Evolutionary conservation across 352 stramenopile genomes (phyloP).

Genomic region (Phytophthora megakarya): DNA sequence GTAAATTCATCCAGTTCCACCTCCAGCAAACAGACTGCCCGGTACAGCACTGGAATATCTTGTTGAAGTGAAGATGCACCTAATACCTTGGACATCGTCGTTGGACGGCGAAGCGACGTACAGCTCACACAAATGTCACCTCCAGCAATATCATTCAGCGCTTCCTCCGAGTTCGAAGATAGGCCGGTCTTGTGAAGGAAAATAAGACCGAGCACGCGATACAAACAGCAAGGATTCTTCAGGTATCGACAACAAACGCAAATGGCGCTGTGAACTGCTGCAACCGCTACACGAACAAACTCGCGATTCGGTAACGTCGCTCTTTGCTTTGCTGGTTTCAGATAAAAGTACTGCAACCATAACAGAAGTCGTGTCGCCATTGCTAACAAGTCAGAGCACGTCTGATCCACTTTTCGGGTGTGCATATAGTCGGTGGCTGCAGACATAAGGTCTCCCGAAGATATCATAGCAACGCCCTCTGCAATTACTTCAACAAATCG

Average conservation of each 20-base stretch:
- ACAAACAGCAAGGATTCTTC: slow-evolving; percentile 72
- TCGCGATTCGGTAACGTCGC: slow-evolving; percentile 42
- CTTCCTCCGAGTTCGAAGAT: slow-evolving; percentile 54
- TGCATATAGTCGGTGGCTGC: slow-evolving; percentile 55
- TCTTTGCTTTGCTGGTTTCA: slow-evolving; percentile 44
- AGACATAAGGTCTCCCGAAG: slow-evolving; percentile 59
- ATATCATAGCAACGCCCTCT: slow-evolving; percentile 55
- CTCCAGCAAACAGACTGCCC: slow-evolving; percentile 58
- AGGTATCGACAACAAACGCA: slow-evolving; percentile 68
- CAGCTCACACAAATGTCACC: slow-evolving; percentile 66
- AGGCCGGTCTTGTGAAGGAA: slow-evolving; percentile 75
- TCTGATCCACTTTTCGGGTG: slow-evolving; percentile 69
- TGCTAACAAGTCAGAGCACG: slow-evolving; percentile 62
- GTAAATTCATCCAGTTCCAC: slow-evolving; percentile 61
- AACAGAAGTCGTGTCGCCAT: slow-evolving; percentile 55
- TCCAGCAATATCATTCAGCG: slow-evolving; percentile 57
- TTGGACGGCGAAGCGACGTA: slow-evolving; percentile 28
- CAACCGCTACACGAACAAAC: slow-evolving; percentile 65
- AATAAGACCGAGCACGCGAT: slow-evolving; percentile 61
- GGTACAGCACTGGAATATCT: slow-evolving; percentile 67
- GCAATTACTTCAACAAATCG: slow-evolving; percentile 65
- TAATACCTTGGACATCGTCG: slow-evolving; percentile 1
- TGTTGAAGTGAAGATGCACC: slow-evolving; percentile 57
- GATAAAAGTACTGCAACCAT: slow-evolving; percentile 74
- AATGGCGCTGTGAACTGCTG: slow-evolving; percentile 78